A percentile compares a stretch with the other conserved stretches of the same genome.
phyloP scores from a whole-genome alignment of 768 basidiomycete species.

The Serendipita sp. region DNA sequence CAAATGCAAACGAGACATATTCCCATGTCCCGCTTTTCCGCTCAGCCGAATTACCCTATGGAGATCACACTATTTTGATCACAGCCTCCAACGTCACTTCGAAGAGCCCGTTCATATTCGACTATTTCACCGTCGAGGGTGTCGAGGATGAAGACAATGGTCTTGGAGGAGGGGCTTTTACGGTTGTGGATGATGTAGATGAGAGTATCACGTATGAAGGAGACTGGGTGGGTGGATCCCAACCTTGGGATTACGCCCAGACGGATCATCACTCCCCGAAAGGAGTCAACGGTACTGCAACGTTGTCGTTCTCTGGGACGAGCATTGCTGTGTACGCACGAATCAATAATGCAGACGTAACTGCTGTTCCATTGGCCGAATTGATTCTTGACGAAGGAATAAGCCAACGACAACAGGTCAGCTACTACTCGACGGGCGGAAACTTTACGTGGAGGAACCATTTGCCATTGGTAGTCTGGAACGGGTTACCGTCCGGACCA shows the following conservation, averaged over 20 bases:
- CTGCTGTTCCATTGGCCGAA: background rate
- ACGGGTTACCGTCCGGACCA: background rate
- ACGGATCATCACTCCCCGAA: background rate
- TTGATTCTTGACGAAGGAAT: background rate
- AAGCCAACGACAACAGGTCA: background rate
- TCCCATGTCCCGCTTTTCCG: background rate
- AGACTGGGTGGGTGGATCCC: background rate
- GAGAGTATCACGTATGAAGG: background rate
- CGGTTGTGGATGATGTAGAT: background rate
- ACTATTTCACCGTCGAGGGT: slow-evolving; percentile 3
- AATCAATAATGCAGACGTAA: background rate
- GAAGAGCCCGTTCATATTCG: background rate
- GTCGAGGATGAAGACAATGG: background rate
- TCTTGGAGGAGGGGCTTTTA: background rate
- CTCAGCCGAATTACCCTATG: background rate
- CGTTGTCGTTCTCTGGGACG: background rate
- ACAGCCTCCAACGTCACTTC: too few relatives aligned
- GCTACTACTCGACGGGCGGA: background rate
- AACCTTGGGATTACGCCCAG: background rate
- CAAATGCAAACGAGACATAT: background rate
- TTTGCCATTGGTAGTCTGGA: background rate
- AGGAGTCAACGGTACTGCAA: background rate
- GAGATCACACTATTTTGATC: background rate
- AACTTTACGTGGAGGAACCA: background rate
- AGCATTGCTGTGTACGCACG: background rate